Conservation (phyloP, 805 yeast species). For the Kluyveromyces wickerhamii region DNA sequence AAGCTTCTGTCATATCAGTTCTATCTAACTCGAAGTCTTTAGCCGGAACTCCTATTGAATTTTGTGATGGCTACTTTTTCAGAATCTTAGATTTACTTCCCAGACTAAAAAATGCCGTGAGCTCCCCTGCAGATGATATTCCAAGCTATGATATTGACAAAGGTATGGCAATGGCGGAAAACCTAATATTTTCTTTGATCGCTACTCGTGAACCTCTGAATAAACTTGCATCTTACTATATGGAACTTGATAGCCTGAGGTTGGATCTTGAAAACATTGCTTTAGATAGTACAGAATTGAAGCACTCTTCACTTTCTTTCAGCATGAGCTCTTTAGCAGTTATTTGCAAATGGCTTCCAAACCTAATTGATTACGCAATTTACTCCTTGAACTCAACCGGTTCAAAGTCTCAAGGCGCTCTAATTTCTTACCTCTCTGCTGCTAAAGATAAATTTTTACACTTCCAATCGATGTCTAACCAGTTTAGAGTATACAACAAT, state of each 20-base stretch:
- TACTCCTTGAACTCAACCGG: conserved; percentile 12
- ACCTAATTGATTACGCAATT: conserved; percentile 27
- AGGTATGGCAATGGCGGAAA: conserved; percentile 71
- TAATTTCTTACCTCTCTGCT: conserved; percentile 14
- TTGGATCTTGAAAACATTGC: conserved; percentile 18
- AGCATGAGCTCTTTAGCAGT: conserved; percentile 10
- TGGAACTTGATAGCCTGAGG: conserved; percentile 16
- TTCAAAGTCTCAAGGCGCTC: conserved; percentile 3
- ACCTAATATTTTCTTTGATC: conserved; percentile 52
- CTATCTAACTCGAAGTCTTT: conserved; percentile 48
- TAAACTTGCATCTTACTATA: conserved; percentile 19
- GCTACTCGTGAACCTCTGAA: conserved; percentile 43
- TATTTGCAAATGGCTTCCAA: conserved; percentile 29
- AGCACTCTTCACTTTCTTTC: conserved; percentile 8
- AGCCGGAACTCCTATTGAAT: conserved; percentile 31
- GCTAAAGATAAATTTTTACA: conserved; percentile 12
- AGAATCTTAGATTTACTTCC: conserved; percentile 75
- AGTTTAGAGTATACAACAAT: conserved; percentile 14
- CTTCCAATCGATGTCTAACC: conserved; percentile 9
- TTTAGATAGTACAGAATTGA: conserved; percentile 15
- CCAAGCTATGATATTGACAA: conserved; percentile 63
- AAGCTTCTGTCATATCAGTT: conserved; percentile 54
- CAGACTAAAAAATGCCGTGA: conserved; percentile 57
- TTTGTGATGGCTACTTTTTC: conserved; percentile 51
- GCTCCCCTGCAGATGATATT: conserved; percentile 59